phyloP scores from a whole-genome alignment of 768 basidiomycete genomes.

The Pleurotus citrinopileatus region DNA sequence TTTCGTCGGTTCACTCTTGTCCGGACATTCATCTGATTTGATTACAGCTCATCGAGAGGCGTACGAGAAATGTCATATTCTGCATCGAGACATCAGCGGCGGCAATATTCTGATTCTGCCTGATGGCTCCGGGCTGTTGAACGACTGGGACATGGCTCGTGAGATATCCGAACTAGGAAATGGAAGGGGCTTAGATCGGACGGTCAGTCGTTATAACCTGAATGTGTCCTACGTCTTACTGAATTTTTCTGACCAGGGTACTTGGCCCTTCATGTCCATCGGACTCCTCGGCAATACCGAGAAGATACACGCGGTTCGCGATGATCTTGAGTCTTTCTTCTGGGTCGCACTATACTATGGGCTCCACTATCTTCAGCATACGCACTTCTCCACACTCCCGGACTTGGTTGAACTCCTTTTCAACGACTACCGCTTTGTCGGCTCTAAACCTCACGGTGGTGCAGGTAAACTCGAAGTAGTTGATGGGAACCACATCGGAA shows the following conservation, averaged over 20 bases:
- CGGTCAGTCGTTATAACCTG: constrained; percentile 1
- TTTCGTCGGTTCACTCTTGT: not conserved
- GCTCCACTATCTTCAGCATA: constrained; percentile 15
- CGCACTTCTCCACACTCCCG: not conserved
- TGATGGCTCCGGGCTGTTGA: constrained; percentile 3
- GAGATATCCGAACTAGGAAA: not conserved
- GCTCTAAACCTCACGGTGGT: too few relatives aligned
- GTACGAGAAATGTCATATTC: constrained; percentile 3
- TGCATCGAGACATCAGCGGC: constrained; percentile 12
- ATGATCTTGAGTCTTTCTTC: constrained; percentile 31
- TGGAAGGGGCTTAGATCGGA: constrained; percentile 6
- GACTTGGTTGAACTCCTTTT: too few relatives aligned
- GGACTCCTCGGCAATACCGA: constrained; percentile 15
- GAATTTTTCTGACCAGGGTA: too few relatives aligned
- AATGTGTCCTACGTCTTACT: too few relatives aligned
- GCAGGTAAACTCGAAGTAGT: too few relatives aligned
- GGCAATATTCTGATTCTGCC: constrained; percentile 9
- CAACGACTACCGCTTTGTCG: too few relatives aligned
- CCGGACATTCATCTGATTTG: not conserved
- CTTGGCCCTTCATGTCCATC: constrained; percentile 30
- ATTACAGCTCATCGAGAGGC: constrained; percentile 7
- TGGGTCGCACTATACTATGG: constrained; percentile 17
- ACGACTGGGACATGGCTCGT: constrained; percentile 10
- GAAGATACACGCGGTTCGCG: constrained; percentile 19
- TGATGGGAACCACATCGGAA: too few relatives aligned